A percentile compares a stretch with the other conserved stretches of the same genome.
These are phyloP conservation scores for Neurospora tetrasperma DNA, from an alignment of 495 filamentous ascomycete species.

Conservation along the genomic window DNA sequence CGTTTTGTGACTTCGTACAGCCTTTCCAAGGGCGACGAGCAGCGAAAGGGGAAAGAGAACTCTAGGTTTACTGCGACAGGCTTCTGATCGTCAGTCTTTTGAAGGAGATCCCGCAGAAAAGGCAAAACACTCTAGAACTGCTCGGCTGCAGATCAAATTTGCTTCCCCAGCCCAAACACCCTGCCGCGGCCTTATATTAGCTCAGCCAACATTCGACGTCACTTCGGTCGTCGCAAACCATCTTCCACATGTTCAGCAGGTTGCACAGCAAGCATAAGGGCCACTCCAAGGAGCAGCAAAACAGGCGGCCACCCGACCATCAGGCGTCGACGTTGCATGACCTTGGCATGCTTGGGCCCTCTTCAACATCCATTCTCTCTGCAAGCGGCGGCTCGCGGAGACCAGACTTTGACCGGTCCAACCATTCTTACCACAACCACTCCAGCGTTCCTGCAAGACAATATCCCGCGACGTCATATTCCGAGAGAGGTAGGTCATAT, in stretches of 20 bases:
- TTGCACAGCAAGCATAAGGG: conserved; percentile 30
- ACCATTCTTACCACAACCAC: conserved; percentile 19
- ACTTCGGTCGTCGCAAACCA: conserved; percentile 4
- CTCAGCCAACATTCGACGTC: conserved; percentile 5
- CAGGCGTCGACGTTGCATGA: conserved; percentile 31
- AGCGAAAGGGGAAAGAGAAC: neutral
- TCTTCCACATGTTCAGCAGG: conserved; percentile 40
- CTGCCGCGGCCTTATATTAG: neutral
- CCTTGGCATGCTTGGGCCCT: conserved; percentile 25
- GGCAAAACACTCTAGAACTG: conserved; percentile 5
- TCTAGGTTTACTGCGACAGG: conserved; percentile 9
- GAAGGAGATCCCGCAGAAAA: conserved; percentile 19
- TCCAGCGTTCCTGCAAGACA: conserved; percentile 16
- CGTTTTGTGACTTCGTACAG: conserved; percentile 7
- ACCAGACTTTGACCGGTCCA: conserved; percentile 23
- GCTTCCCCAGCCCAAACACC: neutral
- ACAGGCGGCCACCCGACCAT: conserved; percentile 19
- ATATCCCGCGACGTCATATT: conserved; percentile 22
- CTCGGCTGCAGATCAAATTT: neutral
- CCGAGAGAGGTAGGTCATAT: conserved; percentile 36
- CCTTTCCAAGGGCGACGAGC: neutral
- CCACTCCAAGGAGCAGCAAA: conserved; percentile 26
- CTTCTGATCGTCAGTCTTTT: conserved; percentile 10
- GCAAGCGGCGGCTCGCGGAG: conserved; percentile 21
- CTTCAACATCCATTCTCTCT: conserved; percentile 29